These are phyloP conservation scores for Syzygium grande DNA, from an alignment of 345 rosid genomes.

Conservation along the genomic window DNA sequence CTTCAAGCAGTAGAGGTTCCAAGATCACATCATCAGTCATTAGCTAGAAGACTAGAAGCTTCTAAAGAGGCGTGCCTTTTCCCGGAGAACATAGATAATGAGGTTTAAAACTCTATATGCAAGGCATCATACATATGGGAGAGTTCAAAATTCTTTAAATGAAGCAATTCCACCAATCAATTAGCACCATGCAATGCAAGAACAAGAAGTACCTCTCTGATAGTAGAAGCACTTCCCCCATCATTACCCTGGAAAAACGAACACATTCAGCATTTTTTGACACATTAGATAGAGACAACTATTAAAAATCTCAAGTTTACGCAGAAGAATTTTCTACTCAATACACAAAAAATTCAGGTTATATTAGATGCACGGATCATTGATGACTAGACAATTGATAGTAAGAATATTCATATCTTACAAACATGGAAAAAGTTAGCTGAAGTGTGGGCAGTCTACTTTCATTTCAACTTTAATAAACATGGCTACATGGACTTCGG, in stretches of 20 bases:
- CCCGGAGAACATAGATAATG: background rate
- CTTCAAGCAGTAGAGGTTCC: constrained; percentile 25
- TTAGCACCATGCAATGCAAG: background rate
- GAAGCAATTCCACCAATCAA: background rate
- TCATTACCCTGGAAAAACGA: constrained; percentile 32
- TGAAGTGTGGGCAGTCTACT: background rate
- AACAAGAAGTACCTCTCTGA: constrained; percentile 50
- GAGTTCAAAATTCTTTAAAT: background rate
- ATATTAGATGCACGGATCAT: background rate
- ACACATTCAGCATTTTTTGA: background rate
- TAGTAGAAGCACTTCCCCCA: constrained; percentile 21
- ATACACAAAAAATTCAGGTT: background rate
- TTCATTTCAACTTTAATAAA: background rate
- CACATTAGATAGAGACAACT: background rate
- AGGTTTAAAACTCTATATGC: background rate
- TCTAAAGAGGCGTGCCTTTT: background rate
- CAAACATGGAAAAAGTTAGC: background rate
- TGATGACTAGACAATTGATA: background rate
- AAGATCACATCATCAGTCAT: background rate
- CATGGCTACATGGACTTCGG: background rate
- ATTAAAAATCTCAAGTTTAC: background rate
- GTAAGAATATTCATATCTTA: background rate
- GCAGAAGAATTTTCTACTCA: background rate
- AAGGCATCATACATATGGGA: background rate
- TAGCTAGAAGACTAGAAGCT: background rate